Base-by-base conservation (phyloP, 1,284 basidiomycete species). In the Naganishia sp. region DNA sequence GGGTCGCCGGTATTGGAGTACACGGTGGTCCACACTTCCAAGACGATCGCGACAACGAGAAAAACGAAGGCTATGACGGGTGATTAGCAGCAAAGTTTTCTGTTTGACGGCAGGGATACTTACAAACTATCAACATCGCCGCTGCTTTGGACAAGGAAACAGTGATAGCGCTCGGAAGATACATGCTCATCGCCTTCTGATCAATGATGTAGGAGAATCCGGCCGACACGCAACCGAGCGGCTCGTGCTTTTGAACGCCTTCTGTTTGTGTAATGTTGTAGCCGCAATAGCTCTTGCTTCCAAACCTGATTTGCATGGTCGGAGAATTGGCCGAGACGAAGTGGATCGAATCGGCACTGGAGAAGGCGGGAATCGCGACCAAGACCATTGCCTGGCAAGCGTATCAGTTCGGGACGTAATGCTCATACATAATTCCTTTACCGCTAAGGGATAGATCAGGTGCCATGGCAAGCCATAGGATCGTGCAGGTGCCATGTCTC, bases 381-480 rank as follows among this genome's bases (percentile, higher is more conserved):
- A 68, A 52, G 25, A 65, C n/a, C 43, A 65, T 15, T 7, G 55
- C 55, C 43, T 46, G 35, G 7, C 3, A 21, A 23, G 35, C 5
- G 46, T 17, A 47, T 10, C n/a, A 23, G 31, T 3, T 21, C 28
- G 13, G 15, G 52, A 5, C 32, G 39, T 7, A 25, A 25, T 21
- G 18, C n/a, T 45, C 42, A 45, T 15, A 28, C 23, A 39, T n/a
- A 15, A 31, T 11, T 7, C 10, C 17, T 46, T 50, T n/a, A 66
- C 56, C n/a, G 55, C 17, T 23, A 65, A 18, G 4, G 67, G 63
- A 41, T 68, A 68, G 46, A 47, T 18, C 7, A 68, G 42, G 21
- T 68, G 67, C 62, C 63, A 68, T 13, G 67, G 67, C 9, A 68
- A 56, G 39, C 67, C 67, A 28, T 51, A 61, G 23, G 46, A 64